A percentile compares a stretch with the other conserved stretches of the same genome.
phyloP scores from a whole-genome alignment of 306 rosid genomes.

The Fragaria ananassa region DNA sequence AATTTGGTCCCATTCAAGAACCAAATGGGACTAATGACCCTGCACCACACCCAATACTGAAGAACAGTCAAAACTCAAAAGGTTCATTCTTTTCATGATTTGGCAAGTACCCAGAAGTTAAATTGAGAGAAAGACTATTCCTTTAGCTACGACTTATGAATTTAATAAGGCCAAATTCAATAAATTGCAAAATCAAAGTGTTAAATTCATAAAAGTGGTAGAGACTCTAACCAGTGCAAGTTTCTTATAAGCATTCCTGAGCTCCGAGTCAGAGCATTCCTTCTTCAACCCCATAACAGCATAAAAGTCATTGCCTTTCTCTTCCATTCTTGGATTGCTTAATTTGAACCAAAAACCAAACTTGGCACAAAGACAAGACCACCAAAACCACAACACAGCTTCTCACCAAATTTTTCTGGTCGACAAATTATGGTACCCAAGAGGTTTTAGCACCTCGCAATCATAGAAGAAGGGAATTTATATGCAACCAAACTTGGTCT shows the following conservation, averaged over 20 bases:
- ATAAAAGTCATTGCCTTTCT: slow-evolving; percentile 59
- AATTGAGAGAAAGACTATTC: neutral
- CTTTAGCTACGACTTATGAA: neutral
- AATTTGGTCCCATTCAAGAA: neutral
- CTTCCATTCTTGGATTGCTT: slow-evolving; percentile 45
- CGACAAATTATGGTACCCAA: slow-evolving; percentile 45
- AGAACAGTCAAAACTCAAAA: neutral
- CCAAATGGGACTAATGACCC: neutral
- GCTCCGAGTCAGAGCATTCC: slow-evolving; percentile 74
- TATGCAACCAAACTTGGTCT: slow-evolving; percentile 19
- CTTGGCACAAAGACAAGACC: slow-evolving; percentile 15
- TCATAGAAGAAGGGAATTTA: neutral
- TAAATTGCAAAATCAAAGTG: neutral
- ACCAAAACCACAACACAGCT: slow-evolving; percentile 19
- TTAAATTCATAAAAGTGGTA: neutral
- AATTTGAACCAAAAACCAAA: slow-evolving; percentile 3
- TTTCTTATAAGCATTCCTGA: slow-evolving; percentile 78
- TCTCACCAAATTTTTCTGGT: slow-evolving; percentile 22
- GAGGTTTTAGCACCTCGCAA: slow-evolving; percentile 10
- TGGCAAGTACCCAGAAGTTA: slow-evolving; percentile 12
- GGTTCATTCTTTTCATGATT: neutral
- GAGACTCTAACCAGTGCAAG: slow-evolving; percentile 73
- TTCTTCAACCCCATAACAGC: slow-evolving; percentile 70
- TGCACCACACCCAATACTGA: slow-evolving; percentile 9
- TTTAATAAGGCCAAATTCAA: slow-evolving; percentile 19